A percentile compares a stretch with the other conserved stretches of the same genome.
Evolutionary conservation across 2,329 filamentous ascomycete species (phyloP).

Genomic region (Sordariomycetes sp.): DNA sequence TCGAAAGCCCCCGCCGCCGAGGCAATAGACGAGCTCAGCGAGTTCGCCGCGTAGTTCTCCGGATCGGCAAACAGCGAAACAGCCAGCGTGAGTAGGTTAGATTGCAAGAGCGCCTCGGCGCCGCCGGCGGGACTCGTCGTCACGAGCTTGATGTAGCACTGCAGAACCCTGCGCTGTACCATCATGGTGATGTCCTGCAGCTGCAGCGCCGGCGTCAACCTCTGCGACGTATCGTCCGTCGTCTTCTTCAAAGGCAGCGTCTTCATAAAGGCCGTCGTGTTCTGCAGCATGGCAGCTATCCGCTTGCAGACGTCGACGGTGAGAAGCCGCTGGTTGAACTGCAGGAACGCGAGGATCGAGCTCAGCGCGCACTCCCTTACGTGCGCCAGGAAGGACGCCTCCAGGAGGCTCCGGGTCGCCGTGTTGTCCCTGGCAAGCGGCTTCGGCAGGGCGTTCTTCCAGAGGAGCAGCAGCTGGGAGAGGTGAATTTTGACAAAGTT

Average conservation of each 20-base stretch:
- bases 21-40: constrained; percentile 81
- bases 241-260: constrained; percentile 72
- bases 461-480: constrained; percentile 81
- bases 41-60: constrained; percentile 73
- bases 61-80: constrained; percentile 89
- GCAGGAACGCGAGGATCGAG: constrained; percentile 80
- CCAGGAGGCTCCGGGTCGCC: constrained; percentile 67
- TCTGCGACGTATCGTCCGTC: constrained; percentile 74
- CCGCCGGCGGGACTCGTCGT: constrained; percentile 76
- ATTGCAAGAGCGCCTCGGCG: constrained; percentile 76
- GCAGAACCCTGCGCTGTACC: constrained; percentile 82
- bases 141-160: constrained; percentile 88
- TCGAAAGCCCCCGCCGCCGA: constrained; percentile 84
- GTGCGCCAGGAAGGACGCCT: constrained; percentile 86
- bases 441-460: constrained; percentile 95
- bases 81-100: constrained; percentile 78
- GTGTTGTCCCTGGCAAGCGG: constrained; percentile 89
- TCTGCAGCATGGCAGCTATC: constrained; percentile 88
- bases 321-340: constrained; percentile 83
- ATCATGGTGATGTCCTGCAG: constrained; percentile 84
- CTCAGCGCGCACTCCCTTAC: constrained; percentile 89
- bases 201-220: constrained; percentile 74
- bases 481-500: constrained; percentile 99
- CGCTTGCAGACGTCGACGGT: constrained; percentile 91
- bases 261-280: constrained; percentile 80